These are phyloP conservation scores for Psilocybe cyanescens DNA, from an alignment of 768 basidiomycete genomes.

Conservation along the genomic window DNA sequence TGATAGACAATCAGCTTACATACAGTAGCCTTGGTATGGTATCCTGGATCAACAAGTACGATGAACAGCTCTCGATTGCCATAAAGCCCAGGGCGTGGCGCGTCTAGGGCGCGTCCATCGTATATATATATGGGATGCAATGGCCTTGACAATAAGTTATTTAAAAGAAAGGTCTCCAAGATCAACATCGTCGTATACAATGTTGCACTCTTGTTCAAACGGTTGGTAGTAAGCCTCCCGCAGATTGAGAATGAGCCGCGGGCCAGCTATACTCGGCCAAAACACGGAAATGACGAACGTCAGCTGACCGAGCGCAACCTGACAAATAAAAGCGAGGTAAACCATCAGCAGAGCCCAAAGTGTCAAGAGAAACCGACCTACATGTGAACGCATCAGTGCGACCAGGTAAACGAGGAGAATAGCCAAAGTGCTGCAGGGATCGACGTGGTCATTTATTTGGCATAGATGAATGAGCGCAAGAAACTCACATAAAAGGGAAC, in stretches of 20 bases:
- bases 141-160: too few species aligned
- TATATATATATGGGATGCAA: too few species aligned
- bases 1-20: too few species aligned
- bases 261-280: constrained; percentile 5
- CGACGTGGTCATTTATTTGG: neutral
- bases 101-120: too few species aligned
- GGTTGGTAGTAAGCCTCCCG: constrained; percentile 15
- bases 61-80: too few species aligned
- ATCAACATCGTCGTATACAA: neutral
- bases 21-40: too few species aligned
- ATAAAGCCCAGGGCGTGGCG: too few species aligned
- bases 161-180: too few species aligned
- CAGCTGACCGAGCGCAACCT: constrained; percentile 10
- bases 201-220: constrained; percentile 11
- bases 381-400: neutral
- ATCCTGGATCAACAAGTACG: too few species aligned
- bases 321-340: neutral
- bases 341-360: neutral
- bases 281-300: neutral
- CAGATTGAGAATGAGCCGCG: constrained; percentile 17
- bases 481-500: constrained; percentile 18
- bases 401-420: neutral
- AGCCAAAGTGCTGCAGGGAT: neutral
- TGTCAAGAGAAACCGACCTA: neutral
- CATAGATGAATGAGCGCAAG: neutral